Conservation (phyloP, 2,329 filamentous ascomycete genomes). For the Hypoxylon sp. region DNA sequence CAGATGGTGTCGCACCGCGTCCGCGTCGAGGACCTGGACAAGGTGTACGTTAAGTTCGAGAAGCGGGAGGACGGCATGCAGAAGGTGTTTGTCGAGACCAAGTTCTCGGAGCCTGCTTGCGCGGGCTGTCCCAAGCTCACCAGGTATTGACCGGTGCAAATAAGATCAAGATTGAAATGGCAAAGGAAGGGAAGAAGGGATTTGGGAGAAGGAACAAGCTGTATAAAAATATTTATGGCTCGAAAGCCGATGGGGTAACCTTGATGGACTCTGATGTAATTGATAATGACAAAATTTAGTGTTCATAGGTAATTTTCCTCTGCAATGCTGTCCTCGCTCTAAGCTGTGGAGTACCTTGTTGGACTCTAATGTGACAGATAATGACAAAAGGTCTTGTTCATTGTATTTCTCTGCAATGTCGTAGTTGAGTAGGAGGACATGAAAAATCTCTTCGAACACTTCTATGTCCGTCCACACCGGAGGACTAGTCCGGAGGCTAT, state of each 20-base stretch:
- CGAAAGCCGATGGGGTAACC: constrained; percentile 19
- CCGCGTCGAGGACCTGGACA: constrained; percentile 76
- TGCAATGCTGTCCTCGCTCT: too few species aligned
- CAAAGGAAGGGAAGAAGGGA: too few species aligned
- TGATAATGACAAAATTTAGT: not conserved
- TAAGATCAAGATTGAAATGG: not conserved
- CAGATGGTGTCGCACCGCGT: constrained; percentile 87
- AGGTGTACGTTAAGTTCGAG: constrained; percentile 73
- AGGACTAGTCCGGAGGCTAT: not conserved
- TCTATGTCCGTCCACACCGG: not conserved
- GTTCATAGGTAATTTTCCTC: too few species aligned
- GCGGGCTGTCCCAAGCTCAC: constrained; percentile 59
- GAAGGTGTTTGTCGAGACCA: constrained; percentile 78
- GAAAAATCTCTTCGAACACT: constrained; percentile 1
- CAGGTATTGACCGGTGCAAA: constrained; percentile 45
- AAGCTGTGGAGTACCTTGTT: too few species aligned
- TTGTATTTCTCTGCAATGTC: too few species aligned
- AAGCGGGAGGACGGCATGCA: constrained; percentile 76
- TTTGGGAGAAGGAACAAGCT: not conserved
- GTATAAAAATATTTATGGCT: constrained; percentile 18
- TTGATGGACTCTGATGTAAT: constrained; percentile 33
- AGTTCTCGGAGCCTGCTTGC: constrained; percentile 63
- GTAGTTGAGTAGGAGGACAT: not conserved
- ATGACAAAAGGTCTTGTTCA: too few species aligned
- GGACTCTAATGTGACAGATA: too few species aligned